A percentile compares a stretch with the other conserved stretches of the same genome.
phyloP scores from a whole-genome alignment of 495 filamentous ascomycete genomes.

The Venustampulla echinocandica region DNA sequence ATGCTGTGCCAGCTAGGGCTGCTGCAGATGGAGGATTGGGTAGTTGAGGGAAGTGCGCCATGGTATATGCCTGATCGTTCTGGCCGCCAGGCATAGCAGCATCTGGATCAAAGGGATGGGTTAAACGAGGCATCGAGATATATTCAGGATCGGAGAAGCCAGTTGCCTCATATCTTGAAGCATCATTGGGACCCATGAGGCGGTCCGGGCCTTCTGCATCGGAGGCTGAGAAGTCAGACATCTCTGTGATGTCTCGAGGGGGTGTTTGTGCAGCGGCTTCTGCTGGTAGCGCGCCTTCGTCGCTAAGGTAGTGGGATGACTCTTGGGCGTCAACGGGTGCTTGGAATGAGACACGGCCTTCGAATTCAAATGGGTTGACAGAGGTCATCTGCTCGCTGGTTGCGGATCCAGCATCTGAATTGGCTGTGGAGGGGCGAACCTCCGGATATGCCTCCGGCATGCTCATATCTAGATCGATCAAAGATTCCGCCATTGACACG shows the following conservation, averaged over 20 bases:
- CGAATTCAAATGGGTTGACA: slow-evolving; percentile 45
- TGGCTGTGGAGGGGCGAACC: slow-evolving; percentile 42
- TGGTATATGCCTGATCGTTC: slow-evolving; percentile 1
- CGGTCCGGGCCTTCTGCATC: slow-evolving; percentile 12
- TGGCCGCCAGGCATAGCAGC: neutral
- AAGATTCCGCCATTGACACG: slow-evolving; percentile 10
- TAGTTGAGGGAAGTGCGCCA: slow-evolving; percentile 25
- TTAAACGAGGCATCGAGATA: slow-evolving; percentile 12
- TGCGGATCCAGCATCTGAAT: slow-evolving; percentile 35
- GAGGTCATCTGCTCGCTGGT: slow-evolving; percentile 19
- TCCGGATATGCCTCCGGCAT: slow-evolving; percentile 22
- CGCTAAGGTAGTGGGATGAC: slow-evolving; percentile 43
- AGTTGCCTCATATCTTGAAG: slow-evolving; percentile 1
- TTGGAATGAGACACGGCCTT: slow-evolving; percentile 44
- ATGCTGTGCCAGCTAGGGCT: slow-evolving; percentile 44
- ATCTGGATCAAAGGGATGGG: neutral
- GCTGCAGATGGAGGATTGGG: slow-evolving; percentile 37
- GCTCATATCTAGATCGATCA: slow-evolving; percentile 43
- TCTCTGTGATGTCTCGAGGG: slow-evolving; percentile 6
- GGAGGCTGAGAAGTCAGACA: slow-evolving; percentile 20
- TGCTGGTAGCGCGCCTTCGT: slow-evolving; percentile 28
- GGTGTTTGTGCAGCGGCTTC: neutral
- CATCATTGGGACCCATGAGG: slow-evolving; percentile 3
- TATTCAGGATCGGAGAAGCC: slow-evolving; percentile 10
- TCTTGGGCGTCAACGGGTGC: slow-evolving; percentile 24